Base-by-base conservation (phyloP, 257 asterid genomes). In the Coffea eugenioides region DNA sequence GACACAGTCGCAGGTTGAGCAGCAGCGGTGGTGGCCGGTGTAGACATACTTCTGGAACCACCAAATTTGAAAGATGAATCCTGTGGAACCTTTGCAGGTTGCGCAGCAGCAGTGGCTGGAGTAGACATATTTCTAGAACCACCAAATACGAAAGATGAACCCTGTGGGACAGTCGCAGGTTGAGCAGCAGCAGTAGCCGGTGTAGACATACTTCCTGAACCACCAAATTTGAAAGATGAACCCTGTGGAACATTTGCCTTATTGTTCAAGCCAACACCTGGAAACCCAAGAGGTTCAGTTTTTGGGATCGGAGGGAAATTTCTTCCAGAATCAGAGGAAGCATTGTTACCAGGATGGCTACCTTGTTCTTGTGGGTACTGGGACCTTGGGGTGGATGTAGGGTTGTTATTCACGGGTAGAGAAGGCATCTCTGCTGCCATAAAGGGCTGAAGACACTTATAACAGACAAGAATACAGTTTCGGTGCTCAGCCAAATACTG, bases 381-480 rank as follows among this genome's bases (percentile, higher is more conserved):
- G 54, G 77, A 49, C 71, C 81, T 6, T 7, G 74, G 82, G 34
- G 41, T 31, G 6, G 76, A 61, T 54, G 87, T 39, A 57, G 34
- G 51, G 16, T 48, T 59, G 51, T 18, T 45, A 21, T 67, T 86
- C 64, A 56, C 78, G 11, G 72, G 36, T 18, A 92, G 94, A 75
- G 84, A 76, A 31, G 84, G 88, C n/a, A 79, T 80, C 84, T 83
- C 86, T 39, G 13, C 65, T 15, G 98, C 93, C 69, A 82, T 46
- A 88, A 89, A 92, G 41, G 91, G 88, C 79, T 54, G 61, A 74
- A 23, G 71, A 75, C 98, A 93, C 8, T 43, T 68, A n/a, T 71
- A 83, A 61, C 97, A 93, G 49, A 56, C 77, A 80, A 93, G 90
- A 57, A 43, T 85, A 59, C 83, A 82, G 80, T 93, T 80, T 39